Conservation (phyloP, 2,329 filamentous ascomycete genomes). For the Coniella vitis region DNA sequence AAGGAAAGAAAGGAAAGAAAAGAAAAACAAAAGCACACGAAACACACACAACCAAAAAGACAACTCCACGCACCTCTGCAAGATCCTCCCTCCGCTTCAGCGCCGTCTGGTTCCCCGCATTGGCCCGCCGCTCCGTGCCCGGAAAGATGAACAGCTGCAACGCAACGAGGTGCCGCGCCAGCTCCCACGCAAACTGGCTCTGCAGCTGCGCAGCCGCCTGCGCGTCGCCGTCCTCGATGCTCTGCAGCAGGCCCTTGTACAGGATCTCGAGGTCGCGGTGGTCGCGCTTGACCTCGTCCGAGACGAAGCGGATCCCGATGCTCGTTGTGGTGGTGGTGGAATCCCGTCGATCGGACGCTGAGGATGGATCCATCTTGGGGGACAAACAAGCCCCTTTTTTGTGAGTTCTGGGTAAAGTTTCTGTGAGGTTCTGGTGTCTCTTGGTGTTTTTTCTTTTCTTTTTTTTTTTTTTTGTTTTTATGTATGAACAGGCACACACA, state of each 20-base stretch:
- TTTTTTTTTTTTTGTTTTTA: too few relatives aligned
- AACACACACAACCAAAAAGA: too few relatives aligned
- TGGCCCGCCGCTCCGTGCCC: conserved; percentile 3
- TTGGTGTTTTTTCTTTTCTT: too few relatives aligned
- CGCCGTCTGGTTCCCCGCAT: conserved; percentile 3
- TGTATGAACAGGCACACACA: too few relatives aligned
- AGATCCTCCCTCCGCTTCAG: conserved; percentile 1
- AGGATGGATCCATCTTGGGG: too few relatives aligned
- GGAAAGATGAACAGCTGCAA: conserved; percentile 13
- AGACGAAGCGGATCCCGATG: conserved; percentile 13
- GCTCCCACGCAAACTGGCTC: conserved; percentile 9
- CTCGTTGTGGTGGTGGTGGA: background rate
- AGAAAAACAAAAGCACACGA: too few relatives aligned
- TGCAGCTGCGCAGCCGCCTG: background rate
- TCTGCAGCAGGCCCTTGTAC: background rate
- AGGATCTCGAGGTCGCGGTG: conserved; percentile 11
- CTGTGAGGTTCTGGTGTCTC: too few relatives aligned
- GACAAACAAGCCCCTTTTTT: too few relatives aligned
- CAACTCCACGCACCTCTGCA: background rate
- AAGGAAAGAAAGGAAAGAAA: too few relatives aligned
- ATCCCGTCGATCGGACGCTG: too few relatives aligned
- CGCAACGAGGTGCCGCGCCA: conserved; percentile 9
- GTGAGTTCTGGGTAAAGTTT: too few relatives aligned
- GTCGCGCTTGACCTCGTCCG: conserved; percentile 13
- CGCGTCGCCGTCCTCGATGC: background rate